phyloP scores from a whole-genome alignment of 805 yeast genomes.

The Yarrowia sp. region DNA sequence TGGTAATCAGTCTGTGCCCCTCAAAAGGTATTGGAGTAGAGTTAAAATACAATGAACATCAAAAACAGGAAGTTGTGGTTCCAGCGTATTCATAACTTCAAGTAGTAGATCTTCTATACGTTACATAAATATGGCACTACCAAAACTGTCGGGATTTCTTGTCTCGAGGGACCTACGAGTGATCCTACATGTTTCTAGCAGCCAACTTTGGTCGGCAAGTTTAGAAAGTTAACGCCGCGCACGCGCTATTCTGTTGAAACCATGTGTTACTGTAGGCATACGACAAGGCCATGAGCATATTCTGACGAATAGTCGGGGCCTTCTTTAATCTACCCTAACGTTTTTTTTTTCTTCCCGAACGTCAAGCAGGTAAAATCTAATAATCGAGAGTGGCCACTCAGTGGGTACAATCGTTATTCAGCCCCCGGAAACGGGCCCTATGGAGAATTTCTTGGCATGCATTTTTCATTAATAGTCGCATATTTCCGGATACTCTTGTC shows the following conservation, averaged over 20 bases:
- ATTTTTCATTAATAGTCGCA: not conserved
- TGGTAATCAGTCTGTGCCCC: not conserved
- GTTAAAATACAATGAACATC: not conserved
- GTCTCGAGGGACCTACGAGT: not conserved
- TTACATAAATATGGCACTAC: too few species aligned
- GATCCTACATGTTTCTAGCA: not conserved
- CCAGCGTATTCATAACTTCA: not conserved
- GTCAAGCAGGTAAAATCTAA: not conserved
- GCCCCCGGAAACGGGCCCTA: not conserved
- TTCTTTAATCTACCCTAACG: not conserved
- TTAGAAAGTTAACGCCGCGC: not conserved
- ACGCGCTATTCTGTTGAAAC: not conserved
- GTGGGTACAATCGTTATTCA: not conserved
- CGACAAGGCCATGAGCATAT: constrained; percentile 5
- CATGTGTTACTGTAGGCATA: not conserved
- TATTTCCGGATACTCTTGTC: not conserved
- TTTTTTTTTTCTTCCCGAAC: not conserved
- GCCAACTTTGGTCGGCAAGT: not conserved
- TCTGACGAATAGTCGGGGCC: not conserved
- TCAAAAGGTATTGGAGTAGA: not conserved
- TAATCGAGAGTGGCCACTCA: not conserved
- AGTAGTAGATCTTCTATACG: too few species aligned
- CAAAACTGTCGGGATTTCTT: not conserved
- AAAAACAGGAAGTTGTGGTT: not conserved
- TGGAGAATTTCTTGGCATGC: not conserved